Conservation (phyloP, 441 rosid genomes). For the Lepidium campestre region DNA sequence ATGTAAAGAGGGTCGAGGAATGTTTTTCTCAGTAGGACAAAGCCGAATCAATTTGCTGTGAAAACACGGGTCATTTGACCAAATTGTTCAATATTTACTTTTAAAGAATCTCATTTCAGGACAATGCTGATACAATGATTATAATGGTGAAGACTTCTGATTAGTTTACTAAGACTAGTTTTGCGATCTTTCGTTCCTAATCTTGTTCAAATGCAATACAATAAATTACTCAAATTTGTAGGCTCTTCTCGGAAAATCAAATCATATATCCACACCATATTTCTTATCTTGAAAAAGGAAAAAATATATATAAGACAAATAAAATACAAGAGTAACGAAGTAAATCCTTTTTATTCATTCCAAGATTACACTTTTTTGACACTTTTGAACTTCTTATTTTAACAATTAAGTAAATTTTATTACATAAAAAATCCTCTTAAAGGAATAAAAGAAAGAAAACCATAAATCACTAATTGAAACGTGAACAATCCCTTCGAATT, state of each 20-base stretch:
- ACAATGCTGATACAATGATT: neutral
- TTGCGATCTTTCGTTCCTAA: neutral
- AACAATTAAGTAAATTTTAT: neutral
- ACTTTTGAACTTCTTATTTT: neutral
- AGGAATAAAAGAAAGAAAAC: neutral
- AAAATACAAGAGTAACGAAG: neutral
- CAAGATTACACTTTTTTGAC: neutral
- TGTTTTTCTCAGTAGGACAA: too few species aligned
- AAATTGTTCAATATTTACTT: too few species aligned
- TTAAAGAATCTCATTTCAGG: too few species aligned
- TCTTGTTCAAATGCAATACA: neutral
- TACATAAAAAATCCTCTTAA: neutral
- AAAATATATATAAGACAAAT: too few species aligned
- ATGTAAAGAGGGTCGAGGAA: neutral
- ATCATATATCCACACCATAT: neutral
- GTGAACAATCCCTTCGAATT: conserved; percentile 45
- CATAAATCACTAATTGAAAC: conserved; percentile 27
- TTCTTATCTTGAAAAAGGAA: too few species aligned
- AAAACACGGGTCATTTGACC: too few species aligned
- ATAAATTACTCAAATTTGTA: neutral
- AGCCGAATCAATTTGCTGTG: too few species aligned
- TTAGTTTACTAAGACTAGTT: neutral
- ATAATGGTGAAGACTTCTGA: neutral
- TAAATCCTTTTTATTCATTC: conserved; percentile 3
- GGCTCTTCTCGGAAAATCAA: too few species aligned